phyloP scores from a whole-genome alignment of 2,329 filamentous ascomycete species.

The Apiospora aurea region DNA sequence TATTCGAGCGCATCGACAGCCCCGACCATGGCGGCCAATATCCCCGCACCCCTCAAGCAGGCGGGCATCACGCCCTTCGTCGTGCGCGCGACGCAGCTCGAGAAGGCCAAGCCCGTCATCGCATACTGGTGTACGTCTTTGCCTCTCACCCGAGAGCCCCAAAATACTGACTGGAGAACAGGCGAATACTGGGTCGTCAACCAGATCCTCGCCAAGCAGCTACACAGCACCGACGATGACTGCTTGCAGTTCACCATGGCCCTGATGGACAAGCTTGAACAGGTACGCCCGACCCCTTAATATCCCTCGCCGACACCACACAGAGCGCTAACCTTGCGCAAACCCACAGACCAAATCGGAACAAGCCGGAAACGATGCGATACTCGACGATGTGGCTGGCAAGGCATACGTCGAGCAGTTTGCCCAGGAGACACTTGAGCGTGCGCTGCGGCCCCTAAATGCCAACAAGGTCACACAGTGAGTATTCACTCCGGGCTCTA shows the following conservation, averaged over 20 bases:
- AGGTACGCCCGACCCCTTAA: conserved; percentile 52
- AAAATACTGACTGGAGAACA: conserved; percentile 46
- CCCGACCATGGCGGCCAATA: conserved; percentile 70
- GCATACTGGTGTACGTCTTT: conserved; percentile 83
- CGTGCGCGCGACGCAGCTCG: conserved; percentile 82
- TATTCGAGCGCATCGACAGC: neutral
- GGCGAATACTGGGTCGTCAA: conserved; percentile 93
- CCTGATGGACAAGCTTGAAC: conserved; percentile 91
- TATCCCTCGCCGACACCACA: conserved; percentile 1
- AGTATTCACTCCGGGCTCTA: conserved; percentile 26
- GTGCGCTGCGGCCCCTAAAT: conserved; percentile 82
- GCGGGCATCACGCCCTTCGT: conserved; percentile 87
- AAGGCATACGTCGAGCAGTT: conserved; percentile 96
- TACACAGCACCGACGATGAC: conserved; percentile 82
- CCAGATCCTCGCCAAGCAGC: conserved; percentile 80
- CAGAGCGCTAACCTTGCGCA: conserved; percentile 10
- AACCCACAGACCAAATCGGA: conserved; percentile 69
- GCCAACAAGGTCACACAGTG: conserved; percentile 85
- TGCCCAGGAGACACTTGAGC: conserved; percentile 83
- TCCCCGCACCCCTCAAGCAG: conserved; percentile 77
- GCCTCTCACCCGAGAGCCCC: conserved; percentile 1
- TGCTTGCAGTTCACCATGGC: conserved; percentile 80
- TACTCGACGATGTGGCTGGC: conserved; percentile 84
- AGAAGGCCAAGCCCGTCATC: conserved; percentile 83
- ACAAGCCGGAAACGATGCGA: conserved; percentile 79